Base-by-base conservation (phyloP, 164 flowering plant species). In the Stephania cephalantha region DNA sequence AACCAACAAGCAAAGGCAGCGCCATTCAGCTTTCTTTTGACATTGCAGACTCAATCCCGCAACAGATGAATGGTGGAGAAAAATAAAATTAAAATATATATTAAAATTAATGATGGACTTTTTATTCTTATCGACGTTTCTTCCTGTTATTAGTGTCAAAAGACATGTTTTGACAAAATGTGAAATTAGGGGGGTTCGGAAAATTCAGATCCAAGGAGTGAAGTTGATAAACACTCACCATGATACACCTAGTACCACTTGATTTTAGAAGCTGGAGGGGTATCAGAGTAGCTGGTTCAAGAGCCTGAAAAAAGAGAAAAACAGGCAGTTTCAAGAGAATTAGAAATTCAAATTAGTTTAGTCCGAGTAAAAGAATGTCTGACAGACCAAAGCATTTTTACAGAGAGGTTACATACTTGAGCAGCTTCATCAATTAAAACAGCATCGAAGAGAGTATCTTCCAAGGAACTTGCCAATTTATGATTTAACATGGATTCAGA, bases 341-440 rank as follows among this genome's bases (percentile, higher is more conserved):
- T 7, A 6, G 10, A 20, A 45, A 20, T 42, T 65, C 29, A 15
- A 72, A 35, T 29, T 10, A 67, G n/a, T 45, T 30, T 0, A 11
- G n/a, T 42, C 48, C 75, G 11, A 55, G 65, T 20, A 31, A 9
- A 73, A 9, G 42, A 35, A 35, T 35, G 42, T 4, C 42, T 55
- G 25, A 48, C 45, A 67, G 35, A 65, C 13, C 30, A 72, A 72
- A 71, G 15, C 25, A 70, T 67, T 31, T 63, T 17, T 46, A 35
- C 69, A 46, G 71, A 69, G 50, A 55, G 74, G 69, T 25, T 42
- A 55, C 9, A 77, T 88, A 93, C 99, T 78, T 96, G 99, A 75
- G 99, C 99, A 45, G 99, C 99, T 85, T 96, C 99, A 88, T 96
- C 98, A 81, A 96, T 89, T 70, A 96, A 88, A 77, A 96, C 93